phyloP scores from a whole-genome alignment of 768 basidiomycete species.

The Boletus insuetus region DNA sequence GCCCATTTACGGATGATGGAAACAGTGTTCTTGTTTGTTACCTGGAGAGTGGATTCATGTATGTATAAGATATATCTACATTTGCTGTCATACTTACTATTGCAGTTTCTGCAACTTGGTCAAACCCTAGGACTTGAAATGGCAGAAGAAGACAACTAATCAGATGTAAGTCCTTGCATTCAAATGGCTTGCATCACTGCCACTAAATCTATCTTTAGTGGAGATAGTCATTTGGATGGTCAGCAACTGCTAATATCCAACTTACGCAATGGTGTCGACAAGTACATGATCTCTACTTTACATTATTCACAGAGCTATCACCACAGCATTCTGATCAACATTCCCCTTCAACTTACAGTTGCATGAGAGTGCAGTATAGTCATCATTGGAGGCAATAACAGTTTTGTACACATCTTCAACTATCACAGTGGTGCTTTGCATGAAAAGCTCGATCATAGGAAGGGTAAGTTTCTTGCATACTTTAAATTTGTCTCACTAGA shows the following conservation, averaged over 20 bases:
- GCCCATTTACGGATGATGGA: conserved; percentile 1
- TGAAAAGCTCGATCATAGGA: not conserved
- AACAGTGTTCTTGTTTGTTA: conserved; percentile 1
- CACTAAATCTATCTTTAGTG: no score
- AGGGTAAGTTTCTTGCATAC: not conserved
- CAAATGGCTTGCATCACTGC: no score
- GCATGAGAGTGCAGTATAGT: not conserved
- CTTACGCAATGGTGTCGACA: no score
- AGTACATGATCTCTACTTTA: no score
- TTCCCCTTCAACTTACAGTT: not conserved
- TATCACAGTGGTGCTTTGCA: not conserved
- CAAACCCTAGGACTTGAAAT: conserved; percentile 6
- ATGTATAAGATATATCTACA: not conserved
- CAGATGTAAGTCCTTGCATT: not conserved
- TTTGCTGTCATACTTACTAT: not conserved
- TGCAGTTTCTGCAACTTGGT: not conserved
- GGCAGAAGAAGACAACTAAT: conserved; percentile 3
- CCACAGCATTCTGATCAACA: not conserved
- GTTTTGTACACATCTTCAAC: not conserved
- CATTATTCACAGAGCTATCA: not conserved
- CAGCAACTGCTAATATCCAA: no score
- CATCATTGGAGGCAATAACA: not conserved
- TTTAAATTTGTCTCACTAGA: no score
- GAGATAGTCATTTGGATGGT: no score
- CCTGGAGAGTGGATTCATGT: conserved; percentile 3